These are phyloP conservation scores for Tulasnella sp. DNA, from an alignment of 768 basidiomycete genomes.

Conservation along the genomic window DNA sequence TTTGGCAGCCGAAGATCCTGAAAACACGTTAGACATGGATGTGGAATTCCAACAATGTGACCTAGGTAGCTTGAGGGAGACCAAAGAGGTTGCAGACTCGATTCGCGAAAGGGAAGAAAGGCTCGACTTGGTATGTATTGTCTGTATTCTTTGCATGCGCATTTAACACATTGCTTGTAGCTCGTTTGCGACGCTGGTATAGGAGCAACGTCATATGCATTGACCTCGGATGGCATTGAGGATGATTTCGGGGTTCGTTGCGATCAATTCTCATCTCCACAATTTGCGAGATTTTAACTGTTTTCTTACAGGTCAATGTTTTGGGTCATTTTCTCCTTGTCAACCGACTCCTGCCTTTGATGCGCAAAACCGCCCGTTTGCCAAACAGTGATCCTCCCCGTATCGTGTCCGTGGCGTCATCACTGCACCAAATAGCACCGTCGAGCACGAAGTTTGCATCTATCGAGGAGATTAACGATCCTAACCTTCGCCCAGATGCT, in stretches of 20 bases:
- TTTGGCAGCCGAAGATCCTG: conserved; percentile 11
- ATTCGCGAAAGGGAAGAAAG: conserved; percentile 18
- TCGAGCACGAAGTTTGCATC: conserved; percentile 26
- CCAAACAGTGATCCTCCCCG: conserved; percentile 24
- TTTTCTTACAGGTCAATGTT: conserved; percentile 23
- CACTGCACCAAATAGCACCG: conserved; percentile 30
- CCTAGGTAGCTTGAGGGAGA: conserved; percentile 22
- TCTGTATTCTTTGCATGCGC: no score
- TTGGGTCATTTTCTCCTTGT: conserved; percentile 32
- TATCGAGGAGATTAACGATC: conserved; percentile 30
- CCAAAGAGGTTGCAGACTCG: conserved; percentile 23
- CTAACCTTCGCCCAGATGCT: conserved; percentile 24
- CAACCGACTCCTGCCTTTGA: conserved; percentile 32
- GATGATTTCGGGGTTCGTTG: conserved; percentile 17
- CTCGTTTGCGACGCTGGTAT: conserved; percentile 24
- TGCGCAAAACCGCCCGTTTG: conserved; percentile 26
- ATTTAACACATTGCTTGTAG: no score
- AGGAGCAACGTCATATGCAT: conserved; percentile 23
- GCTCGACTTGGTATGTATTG: conserved; percentile 19
- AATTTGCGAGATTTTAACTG: not conserved
- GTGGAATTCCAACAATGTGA: conserved; percentile 24
- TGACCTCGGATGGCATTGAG: conserved; percentile 23
- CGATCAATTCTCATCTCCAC: no score
- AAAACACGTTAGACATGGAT: conserved; percentile 10
- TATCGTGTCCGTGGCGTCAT: conserved; percentile 31